Evolutionary conservation across 2,329 filamentous ascomycete species (phyloP).

Genomic region (Cladorrhinum sp.): DNA sequence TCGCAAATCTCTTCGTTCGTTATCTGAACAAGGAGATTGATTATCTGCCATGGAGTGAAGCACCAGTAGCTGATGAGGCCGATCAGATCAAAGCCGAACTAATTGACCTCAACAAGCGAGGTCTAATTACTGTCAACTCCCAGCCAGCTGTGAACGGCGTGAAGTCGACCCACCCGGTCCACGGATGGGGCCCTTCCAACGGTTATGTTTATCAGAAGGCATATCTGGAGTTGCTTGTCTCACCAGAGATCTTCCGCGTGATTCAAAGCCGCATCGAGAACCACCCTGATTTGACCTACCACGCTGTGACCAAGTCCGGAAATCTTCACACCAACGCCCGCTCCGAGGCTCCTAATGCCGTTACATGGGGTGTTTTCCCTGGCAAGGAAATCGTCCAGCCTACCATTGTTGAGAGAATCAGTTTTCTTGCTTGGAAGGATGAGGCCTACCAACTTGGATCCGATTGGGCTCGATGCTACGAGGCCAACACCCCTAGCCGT

Average conservation of each 20-base stretch:
- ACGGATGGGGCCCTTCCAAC: conserved; percentile 92
- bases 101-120: conserved; percentile 77
- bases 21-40: conserved; percentile 81
- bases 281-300: conserved; percentile 84
- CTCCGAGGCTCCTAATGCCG: conserved; percentile 88
- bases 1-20: conserved; percentile 77
- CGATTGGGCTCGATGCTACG: conserved; percentile 92
- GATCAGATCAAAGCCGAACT: conserved; percentile 74
- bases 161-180: conserved; percentile 79
- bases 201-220: conserved; percentile 99
- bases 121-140: conserved; percentile 93
- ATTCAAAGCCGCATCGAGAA: conserved; percentile 74
- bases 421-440: conserved; percentile 97
- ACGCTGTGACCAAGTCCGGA: conserved; percentile 83
- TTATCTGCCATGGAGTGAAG: conserved; percentile 90
- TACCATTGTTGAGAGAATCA: conserved; percentile 97
- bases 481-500: conserved; percentile 71
- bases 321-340: conserved; percentile 81
- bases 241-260: conserved; percentile 73
- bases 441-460: conserved; percentile 90
- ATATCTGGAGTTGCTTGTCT: conserved; percentile 87
- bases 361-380: conserved; percentile 98
- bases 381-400: conserved; percentile 99
- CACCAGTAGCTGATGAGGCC: conserved; percentile 78
- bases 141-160: conserved; percentile 91